Percentiles rank a stretch among this genome's conserved stretches.
phyloP scores from a whole-genome alignment of 169 alveolate genomes.

The Eimeria brunetti region DNA sequence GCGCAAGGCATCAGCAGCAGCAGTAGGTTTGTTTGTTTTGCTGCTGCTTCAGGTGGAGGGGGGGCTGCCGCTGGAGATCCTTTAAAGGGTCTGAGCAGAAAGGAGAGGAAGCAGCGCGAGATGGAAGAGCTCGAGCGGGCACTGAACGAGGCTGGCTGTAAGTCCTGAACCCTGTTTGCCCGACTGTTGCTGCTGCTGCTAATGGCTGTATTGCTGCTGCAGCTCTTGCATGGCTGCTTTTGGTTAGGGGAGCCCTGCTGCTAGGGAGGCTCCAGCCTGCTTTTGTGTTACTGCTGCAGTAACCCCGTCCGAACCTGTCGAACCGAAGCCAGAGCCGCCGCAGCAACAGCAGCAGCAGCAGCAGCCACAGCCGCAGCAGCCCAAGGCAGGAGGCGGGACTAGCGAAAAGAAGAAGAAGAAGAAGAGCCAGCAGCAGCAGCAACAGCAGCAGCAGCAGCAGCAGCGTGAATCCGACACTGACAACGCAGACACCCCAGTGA shows the following conservation, averaged over 20 bases:
- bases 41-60: constrained; percentile 27
- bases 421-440: constrained; percentile 34
- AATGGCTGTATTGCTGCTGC: not conserved
- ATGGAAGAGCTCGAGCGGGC: constrained; percentile 68
- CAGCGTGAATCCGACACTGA: constrained; percentile 49
- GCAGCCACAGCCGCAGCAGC: constrained; percentile 50
- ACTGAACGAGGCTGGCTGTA: constrained; percentile 62
- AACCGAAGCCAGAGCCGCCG: constrained; percentile 39
- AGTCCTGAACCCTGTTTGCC: not conserved
- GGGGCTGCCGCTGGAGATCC: constrained; percentile 56
- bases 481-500: constrained; percentile 44
- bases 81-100: constrained; percentile 47
- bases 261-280: not conserved
- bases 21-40: not conserved
- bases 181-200: not conserved
- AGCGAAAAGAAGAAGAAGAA: constrained; percentile 18
- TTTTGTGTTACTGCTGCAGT: constrained; percentile 42
- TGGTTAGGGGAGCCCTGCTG: not conserved
- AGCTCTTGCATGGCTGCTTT: not conserved
- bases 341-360: constrained; percentile 40
- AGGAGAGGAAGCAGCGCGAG: constrained; percentile 49
- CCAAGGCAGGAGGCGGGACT: constrained; percentile 21
- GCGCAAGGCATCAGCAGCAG: not conserved
- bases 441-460: constrained; percentile 55
- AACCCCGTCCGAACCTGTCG: constrained; percentile 28